phyloP scores from a whole-genome alignment of 2,329 filamentous ascomycete species.

The Phyllosticta capitalensis region DNA sequence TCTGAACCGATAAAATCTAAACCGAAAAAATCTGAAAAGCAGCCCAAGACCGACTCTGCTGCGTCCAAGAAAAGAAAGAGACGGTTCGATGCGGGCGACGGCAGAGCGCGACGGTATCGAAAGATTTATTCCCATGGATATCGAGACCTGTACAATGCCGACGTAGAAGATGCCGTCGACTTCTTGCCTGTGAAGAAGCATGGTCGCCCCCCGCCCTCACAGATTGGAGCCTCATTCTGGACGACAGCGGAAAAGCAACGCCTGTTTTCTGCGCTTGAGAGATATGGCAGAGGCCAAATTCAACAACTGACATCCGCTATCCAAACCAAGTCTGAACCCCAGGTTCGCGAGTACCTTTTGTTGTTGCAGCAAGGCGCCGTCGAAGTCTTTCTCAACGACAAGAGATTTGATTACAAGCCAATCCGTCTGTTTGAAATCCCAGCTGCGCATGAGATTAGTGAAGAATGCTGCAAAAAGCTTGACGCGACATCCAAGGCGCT shows the following conservation, averaged over 20 bases:
- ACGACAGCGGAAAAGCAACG: constrained; percentile 57
- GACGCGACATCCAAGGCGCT: constrained; percentile 61
- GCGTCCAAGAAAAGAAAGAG: not conserved
- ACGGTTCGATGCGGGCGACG: not conserved
- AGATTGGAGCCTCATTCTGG: constrained; percentile 62
- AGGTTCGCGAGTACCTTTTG: constrained; percentile 61
- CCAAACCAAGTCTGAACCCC: constrained; percentile 61
- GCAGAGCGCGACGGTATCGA: constrained; percentile 23
- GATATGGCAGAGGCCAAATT: constrained; percentile 54
- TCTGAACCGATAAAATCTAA: too few species aligned
- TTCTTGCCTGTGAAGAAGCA: not conserved
- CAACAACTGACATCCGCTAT: constrained; percentile 54
- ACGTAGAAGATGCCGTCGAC: constrained; percentile 16
- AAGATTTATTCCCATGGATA: constrained; percentile 39
- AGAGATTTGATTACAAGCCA: not conserved
- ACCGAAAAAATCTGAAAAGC: not conserved
- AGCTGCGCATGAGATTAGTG: constrained; percentile 62
- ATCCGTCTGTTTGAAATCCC: constrained; percentile 48
- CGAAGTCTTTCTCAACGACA: constrained; percentile 19
- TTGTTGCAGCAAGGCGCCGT: constrained; percentile 46
- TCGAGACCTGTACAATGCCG: constrained; percentile 26
- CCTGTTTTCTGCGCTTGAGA: constrained; percentile 58
- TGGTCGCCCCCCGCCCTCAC: not conserved
- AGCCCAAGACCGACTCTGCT: not conserved
- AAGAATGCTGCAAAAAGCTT: constrained; percentile 54